phyloP scores from a whole-genome alignment of 2,329 filamentous ascomycete species.

The Colletotrichum coccodes region DNA sequence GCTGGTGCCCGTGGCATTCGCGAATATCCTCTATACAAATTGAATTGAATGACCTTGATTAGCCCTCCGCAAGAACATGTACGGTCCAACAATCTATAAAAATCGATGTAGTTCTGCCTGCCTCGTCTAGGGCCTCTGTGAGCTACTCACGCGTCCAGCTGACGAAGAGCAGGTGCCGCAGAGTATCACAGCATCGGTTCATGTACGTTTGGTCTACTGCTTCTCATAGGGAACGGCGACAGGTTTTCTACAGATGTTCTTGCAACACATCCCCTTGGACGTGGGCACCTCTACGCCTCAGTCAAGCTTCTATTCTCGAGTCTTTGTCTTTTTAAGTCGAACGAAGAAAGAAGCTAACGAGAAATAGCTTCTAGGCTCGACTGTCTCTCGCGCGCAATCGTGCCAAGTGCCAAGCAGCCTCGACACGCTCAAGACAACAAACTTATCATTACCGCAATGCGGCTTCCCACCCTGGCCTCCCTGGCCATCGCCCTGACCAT shows the following conservation, averaged over 20 bases:
- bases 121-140: background rate
- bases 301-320: background rate
- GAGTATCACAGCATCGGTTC: background rate
- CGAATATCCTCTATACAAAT: background rate
- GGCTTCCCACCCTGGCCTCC: background rate
- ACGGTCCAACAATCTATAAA: background rate
- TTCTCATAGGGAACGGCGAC: background rate
- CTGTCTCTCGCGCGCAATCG: background rate
- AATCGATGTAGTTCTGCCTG: background rate
- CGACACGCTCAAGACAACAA: background rate
- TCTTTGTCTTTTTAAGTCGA: background rate
- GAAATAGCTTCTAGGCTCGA: background rate
- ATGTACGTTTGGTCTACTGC: background rate
- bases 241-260: too few species aligned
- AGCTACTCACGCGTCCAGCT: too few species aligned
- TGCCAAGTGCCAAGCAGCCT: background rate
- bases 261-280: background rate
- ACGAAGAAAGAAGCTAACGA: background rate
- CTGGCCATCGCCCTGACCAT: background rate
- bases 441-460: background rate
- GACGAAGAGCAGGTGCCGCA: background rate
- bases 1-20: too few species aligned
- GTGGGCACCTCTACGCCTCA: background rate
- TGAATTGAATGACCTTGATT: background rate
- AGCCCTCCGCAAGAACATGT: background rate